phyloP scores from a whole-genome alignment of 2,329 filamentous ascomycete genomes.

The Raffaelea deltoideospora region DNA sequence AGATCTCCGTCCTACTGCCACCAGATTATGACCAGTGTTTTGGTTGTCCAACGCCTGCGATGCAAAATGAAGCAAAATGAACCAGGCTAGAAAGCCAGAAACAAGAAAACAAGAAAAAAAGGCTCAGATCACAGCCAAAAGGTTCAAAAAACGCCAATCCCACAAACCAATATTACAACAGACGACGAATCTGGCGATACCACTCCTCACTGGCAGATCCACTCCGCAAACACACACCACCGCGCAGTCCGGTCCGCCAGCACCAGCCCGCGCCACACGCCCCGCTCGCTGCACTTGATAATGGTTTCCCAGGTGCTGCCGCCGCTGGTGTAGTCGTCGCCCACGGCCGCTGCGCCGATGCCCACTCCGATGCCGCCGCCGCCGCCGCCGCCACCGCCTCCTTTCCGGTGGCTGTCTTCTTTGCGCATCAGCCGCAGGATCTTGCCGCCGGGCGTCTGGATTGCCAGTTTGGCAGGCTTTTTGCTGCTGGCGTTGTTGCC shows the following conservation, averaged over 20 bases:
- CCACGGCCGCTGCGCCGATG: slow-evolving; percentile 16
- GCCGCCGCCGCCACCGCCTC: slow-evolving; percentile 23
- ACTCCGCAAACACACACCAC: slow-evolving; percentile 90
- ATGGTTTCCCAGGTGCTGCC: slow-evolving; percentile 78
- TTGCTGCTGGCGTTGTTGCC: slow-evolving; percentile 34
- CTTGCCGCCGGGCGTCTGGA: slow-evolving; percentile 88
- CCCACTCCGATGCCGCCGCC: slow-evolving; percentile 23
- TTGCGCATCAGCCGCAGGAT: slow-evolving; percentile 79
- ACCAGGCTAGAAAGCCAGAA: too few species aligned
- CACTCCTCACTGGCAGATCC: slow-evolving; percentile 53
- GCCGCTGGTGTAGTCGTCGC: slow-evolving; percentile 45
- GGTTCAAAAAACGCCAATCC: neutral
- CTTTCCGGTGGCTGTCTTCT: slow-evolving; percentile 44
- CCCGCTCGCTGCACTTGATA: slow-evolving; percentile 74
- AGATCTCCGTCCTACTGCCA: too few species aligned
- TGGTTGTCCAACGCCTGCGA: too few species aligned
- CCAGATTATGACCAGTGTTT: too few species aligned
- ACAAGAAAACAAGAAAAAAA: neutral
- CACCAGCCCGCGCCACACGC: slow-evolving; percentile 68
- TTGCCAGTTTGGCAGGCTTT: slow-evolving; percentile 90
- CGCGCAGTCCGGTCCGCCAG: slow-evolving; percentile 69
- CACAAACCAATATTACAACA: neutral
- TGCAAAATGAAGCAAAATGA: too few species aligned
- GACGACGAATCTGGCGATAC: neutral
- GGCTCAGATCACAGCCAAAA: neutral